A percentile compares a stretch with the other conserved stretches of the same genome.
phyloP scores from a whole-genome alignment of 768 basidiomycete species.

The Chalciporus sphaerocephalus region DNA sequence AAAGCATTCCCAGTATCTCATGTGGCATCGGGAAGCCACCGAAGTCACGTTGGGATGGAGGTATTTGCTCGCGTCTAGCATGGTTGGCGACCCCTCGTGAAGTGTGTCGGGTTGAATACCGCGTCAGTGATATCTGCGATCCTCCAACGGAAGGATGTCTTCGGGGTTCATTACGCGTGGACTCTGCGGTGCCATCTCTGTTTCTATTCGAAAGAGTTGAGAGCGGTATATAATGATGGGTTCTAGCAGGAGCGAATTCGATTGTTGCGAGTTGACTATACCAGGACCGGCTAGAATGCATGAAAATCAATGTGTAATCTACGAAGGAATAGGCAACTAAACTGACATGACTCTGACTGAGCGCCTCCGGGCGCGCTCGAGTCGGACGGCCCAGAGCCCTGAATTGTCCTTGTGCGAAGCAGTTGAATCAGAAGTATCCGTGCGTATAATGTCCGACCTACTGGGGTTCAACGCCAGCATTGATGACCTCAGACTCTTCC shows the following conservation, averaged over 20 bases:
- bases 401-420: too few species aligned
- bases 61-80: conserved; percentile 9
- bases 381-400: conserved; percentile 36
- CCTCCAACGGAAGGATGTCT: conserved; percentile 11
- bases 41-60: conserved; percentile 44
- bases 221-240: conserved; percentile 23
- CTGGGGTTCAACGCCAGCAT: not conserved
- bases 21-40: conserved; percentile 76
- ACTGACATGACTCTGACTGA: conserved; percentile 10
- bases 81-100: conserved; percentile 12
- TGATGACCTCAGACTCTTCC: not conserved
- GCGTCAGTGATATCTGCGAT: conserved; percentile 16
- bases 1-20: conserved; percentile 45
- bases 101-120: conserved; percentile 13
- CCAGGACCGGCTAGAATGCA: conserved; percentile 9
- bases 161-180: conserved; percentile 10
- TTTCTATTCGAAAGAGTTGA: conserved; percentile 26
- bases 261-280: conserved; percentile 36
- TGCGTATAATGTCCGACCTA: conserved; percentile 13
- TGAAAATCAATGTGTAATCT: not conserved
- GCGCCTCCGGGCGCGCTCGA: conserved; percentile 20
- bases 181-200: conserved; percentile 10
- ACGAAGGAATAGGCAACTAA: not conserved
- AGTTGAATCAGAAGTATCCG: too few species aligned
- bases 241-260: conserved; percentile 46